Base-by-base conservation (phyloP, 169 alveolate species). In the Theileria luwenshuni region DNA sequence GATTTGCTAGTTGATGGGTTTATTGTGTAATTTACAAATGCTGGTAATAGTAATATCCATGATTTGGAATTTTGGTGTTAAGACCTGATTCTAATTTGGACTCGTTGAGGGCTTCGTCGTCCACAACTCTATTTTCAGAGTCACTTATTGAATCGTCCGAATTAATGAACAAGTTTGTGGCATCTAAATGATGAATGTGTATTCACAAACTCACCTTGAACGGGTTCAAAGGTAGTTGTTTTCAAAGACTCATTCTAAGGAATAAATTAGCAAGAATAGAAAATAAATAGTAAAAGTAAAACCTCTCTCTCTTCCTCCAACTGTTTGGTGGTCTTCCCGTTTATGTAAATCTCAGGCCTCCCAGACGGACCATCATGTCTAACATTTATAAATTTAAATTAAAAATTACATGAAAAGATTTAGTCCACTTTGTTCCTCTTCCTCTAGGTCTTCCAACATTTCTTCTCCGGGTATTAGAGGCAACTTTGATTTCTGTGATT, bases 341-440 rank as follows among this genome's bases (percentile, higher is more conserved):
- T 89, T 19, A 89, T 89, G 62, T 84, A 81, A 25, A 89, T 73
- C 38, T 89, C 77, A 6, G 93, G 93, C 13, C 84, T 51, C 1
- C 93, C 93, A 48, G 47, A 65, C 47, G 81, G 86, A 27, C 90
- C 83, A 69, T 89, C 90, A 49, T 85, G 87, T 25, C 90, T 89
- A 30, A 17, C 19, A 30, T 13, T 28, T 13, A 21, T 35, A 28
- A 17, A 60, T 0, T 19, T 49, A 49, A 10, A 19, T 6, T 49
- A 49, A 23, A 10, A 49, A 10, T 47, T 81, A 81, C 89, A 81
- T 74, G 42, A 81, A 81, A 7, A 81, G 27, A 56, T 81, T 81
- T 13, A 81, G 47, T 19, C 89, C 89, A 10, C 67, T 25, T 13
- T 76, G 89, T 47, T 63, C 33, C 19, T 72, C 75, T 23, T 81